Evolutionary conservation across 768 basidiomycete species (phyloP).

Genomic region (Tephrocybe sp.): DNA sequence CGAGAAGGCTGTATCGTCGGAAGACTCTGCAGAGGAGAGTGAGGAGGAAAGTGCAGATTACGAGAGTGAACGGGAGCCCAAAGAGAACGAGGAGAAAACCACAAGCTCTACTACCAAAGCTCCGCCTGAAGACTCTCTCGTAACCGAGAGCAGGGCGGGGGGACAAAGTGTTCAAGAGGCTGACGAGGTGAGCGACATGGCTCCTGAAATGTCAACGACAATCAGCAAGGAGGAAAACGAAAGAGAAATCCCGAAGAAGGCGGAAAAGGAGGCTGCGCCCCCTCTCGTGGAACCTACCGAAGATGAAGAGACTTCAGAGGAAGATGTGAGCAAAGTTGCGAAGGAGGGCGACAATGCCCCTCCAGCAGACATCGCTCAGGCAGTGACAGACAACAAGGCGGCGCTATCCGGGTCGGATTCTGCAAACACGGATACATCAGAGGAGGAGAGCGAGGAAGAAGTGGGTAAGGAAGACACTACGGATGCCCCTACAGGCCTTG

Average conservation of each 20-base stretch:
- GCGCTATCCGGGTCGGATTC: neutral
- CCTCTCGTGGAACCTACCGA: neutral
- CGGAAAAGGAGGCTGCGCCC: neutral
- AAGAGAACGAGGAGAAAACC: too few species aligned
- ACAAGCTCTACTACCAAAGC: too few species aligned
- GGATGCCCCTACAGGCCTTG: neutral
- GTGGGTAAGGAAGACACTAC: neutral
- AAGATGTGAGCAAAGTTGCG: neutral
- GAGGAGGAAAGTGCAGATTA: conserved; percentile 10
- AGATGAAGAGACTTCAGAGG: neutral
- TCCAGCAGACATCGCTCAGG: too few species aligned
- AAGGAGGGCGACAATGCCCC: neutral
- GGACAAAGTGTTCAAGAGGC: too few species aligned
- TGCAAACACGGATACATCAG: neutral
- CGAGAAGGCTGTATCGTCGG: neutral
- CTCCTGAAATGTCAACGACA: too few species aligned
- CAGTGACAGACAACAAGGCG: neutral
- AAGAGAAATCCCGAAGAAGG: neutral
- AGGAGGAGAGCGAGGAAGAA: neutral
- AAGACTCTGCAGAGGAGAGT: neutral
- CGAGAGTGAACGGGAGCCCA: neutral
- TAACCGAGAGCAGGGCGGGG: too few species aligned
- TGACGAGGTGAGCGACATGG: too few species aligned
- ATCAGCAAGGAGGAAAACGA: neutral
- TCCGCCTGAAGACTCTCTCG: too few species aligned